A percentile compares a stretch with the other conserved stretches of the same genome.
Evolutionary conservation across 176 grass and related monocot genomes (phyloP).

Genomic region (barley (Hordeum vulgare)): DNA sequence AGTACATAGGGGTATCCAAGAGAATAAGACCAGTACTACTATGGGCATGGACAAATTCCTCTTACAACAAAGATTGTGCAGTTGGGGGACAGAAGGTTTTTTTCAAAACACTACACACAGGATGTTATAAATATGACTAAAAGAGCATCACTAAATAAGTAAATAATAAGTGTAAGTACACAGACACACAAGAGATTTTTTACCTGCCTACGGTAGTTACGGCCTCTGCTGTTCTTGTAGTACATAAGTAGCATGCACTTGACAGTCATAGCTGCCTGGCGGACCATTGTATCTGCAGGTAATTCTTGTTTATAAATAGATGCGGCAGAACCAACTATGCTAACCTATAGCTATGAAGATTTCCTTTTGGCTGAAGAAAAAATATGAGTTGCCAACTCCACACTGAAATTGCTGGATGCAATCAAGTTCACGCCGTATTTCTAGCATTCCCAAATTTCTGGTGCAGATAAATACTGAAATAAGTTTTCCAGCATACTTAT

Average conservation of each 20-base stretch:
- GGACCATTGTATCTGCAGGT: slow-evolving; percentile 87
- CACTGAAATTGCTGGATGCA: background rate
- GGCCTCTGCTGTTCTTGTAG: slow-evolving; percentile 78
- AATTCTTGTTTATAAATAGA: slow-evolving; percentile 19
- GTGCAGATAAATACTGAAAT: background rate
- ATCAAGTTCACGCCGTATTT: slow-evolving; percentile 1
- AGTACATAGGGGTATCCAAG: no score
- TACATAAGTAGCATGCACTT: slow-evolving; percentile 88
- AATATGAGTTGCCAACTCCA: background rate
- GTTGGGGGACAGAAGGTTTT: background rate
- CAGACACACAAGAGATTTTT: slow-evolving; percentile 5
- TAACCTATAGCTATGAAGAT: background rate
- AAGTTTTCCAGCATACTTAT: background rate
- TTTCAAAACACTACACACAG: background rate
- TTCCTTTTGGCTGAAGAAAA: background rate
- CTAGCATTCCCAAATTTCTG: background rate
- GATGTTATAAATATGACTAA: background rate
- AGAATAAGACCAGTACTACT: background rate
- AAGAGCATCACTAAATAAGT: background rate
- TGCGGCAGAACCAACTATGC: slow-evolving; percentile 1
- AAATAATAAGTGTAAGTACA: background rate
- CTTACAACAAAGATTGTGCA: background rate
- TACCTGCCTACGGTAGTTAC: slow-evolving; percentile 90
- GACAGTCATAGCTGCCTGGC: slow-evolving; percentile 78
- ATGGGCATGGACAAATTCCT: background rate